These are phyloP conservation scores for Aspergillus jensenii DNA, from an alignment of 2,329 filamentous ascomycete genomes.

Conservation along the genomic window DNA sequence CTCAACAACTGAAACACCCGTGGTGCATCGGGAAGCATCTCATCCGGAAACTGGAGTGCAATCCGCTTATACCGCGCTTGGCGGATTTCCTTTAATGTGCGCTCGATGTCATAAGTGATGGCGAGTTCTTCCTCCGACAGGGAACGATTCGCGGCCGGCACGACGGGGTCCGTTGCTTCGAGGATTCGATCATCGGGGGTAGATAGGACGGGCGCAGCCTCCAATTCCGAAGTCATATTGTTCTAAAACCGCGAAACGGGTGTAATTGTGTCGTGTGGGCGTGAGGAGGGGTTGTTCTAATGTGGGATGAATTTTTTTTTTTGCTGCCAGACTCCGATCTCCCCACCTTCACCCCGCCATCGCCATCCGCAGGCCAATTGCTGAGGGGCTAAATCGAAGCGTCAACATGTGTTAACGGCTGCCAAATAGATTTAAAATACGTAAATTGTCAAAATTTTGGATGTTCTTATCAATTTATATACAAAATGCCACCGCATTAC, in stretches of 20 bases:
- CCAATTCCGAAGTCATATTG: conserved; percentile 34
- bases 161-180: conserved; percentile 51
- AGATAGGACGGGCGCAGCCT: conserved; percentile 58
- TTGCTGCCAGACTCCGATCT: conserved; percentile 16
- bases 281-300: conserved; percentile 6
- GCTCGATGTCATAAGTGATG: conserved; percentile 78
- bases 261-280: not conserved
- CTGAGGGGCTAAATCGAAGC: conserved; percentile 1
- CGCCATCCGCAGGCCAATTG: conserved; percentile 26
- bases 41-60: conserved; percentile 93
- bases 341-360: conserved; percentile 36
- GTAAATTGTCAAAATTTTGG: not conserved
- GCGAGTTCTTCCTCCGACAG: conserved; percentile 68
- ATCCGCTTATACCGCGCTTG: conserved; percentile 70
- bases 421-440: not conserved
- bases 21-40: conserved; percentile 84
- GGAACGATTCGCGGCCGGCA: conserved; percentile 30
- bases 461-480: conserved; percentile 2
- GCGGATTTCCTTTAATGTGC: conserved; percentile 76
- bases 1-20: conserved; percentile 70
- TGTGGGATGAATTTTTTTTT: conserved; percentile 20
- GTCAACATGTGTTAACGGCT: not conserved
- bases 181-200: conserved; percentile 63
- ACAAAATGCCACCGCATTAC: conserved; percentile 29
- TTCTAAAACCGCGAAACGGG: not conserved